These are phyloP conservation scores for Neohortaea acidophila DNA, from an alignment of 495 filamentous ascomycete genomes.

Conservation along the genomic window DNA sequence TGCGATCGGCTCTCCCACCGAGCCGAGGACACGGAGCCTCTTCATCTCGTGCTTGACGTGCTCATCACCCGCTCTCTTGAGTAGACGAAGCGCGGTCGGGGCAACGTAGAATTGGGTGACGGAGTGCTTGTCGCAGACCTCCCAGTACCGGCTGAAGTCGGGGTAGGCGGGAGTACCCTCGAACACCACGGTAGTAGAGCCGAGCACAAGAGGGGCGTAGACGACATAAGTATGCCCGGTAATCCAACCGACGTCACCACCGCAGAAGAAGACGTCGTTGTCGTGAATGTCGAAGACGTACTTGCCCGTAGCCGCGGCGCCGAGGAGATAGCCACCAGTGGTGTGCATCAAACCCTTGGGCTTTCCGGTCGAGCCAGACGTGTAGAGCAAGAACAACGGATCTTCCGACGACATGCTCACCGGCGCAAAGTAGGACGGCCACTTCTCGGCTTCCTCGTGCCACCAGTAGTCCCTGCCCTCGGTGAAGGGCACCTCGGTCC, in stretches of 20 bases:
- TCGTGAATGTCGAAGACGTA: constrained; percentile 98
- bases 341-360: constrained; percentile 99
- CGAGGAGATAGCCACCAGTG: constrained; percentile 83
- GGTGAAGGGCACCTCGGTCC: constrained; percentile 83
- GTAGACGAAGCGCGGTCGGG: constrained; percentile 76
- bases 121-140: constrained; percentile 85
- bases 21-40: constrained; percentile 75
- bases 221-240: constrained; percentile 99
- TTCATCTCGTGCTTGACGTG: constrained; percentile 83
- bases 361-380: constrained; percentile 93
- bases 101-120: constrained; percentile 99
- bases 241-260: constrained; percentile 98
- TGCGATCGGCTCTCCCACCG: constrained; percentile 96
- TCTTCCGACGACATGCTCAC: constrained; percentile 85
- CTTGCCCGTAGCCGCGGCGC: constrained; percentile 86
- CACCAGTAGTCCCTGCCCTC: constrained; percentile 86
- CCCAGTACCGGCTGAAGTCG: constrained; percentile 97
- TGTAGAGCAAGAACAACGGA: constrained; percentile 94
- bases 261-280: constrained; percentile 87
- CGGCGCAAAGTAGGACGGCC: constrained; percentile 74
- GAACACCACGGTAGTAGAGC: constrained; percentile 93
- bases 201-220: constrained; percentile 84
- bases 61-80: constrained; percentile 89
- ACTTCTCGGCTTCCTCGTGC: constrained; percentile 96
- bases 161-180: constrained; percentile 97